Conservation (phyloP, 2,329 filamentous ascomycete species). For the Hypoxylon sp. region DNA sequence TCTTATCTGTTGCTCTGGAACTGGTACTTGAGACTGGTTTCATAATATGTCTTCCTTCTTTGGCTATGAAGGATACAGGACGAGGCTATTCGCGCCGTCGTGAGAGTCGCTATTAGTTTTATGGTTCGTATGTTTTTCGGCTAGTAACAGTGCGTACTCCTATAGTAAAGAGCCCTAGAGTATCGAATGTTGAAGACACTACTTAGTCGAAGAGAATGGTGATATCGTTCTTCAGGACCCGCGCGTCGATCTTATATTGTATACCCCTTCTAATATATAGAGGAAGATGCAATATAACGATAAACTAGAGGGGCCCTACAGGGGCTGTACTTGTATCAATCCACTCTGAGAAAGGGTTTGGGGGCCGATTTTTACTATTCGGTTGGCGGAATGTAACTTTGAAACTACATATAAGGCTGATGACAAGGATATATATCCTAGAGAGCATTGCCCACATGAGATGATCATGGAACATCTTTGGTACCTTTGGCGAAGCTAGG, state of each 20-base stretch:
- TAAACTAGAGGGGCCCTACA: conserved; percentile 15
- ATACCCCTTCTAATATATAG: conserved; percentile 24
- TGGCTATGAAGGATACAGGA: conserved; percentile 35
- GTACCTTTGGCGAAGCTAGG: conserved; percentile 33
- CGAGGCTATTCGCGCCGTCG: conserved; percentile 38
- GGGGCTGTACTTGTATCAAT: conserved; percentile 13
- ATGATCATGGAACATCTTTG: conserved; percentile 18
- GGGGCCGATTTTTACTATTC: conserved; percentile 31
- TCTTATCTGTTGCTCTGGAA: conserved; percentile 35
- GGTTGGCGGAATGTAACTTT: conserved; percentile 34
- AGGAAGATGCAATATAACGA: conserved; percentile 2
- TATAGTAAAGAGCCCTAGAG: neutral
- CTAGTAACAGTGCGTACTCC: conserved; percentile 8
- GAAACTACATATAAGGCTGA: conserved; percentile 39
- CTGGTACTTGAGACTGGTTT: conserved; percentile 27
- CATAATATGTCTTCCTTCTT: neutral
- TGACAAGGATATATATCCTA: conserved; percentile 33
- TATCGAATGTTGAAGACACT: conserved; percentile 5
- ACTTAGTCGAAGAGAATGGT: conserved; percentile 14
- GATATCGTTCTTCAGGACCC: conserved; percentile 1
- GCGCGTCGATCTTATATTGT: neutral
- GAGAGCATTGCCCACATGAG: conserved; percentile 19
- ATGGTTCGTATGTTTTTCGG: conserved; percentile 3
- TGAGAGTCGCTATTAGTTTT: neutral
- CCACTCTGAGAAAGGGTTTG: conserved; percentile 19